Percentiles rank a stretch among this genome's conserved stretches.
Conservation (phyloP, 345 rosid species). For the Syzygium aqueum region DNA sequence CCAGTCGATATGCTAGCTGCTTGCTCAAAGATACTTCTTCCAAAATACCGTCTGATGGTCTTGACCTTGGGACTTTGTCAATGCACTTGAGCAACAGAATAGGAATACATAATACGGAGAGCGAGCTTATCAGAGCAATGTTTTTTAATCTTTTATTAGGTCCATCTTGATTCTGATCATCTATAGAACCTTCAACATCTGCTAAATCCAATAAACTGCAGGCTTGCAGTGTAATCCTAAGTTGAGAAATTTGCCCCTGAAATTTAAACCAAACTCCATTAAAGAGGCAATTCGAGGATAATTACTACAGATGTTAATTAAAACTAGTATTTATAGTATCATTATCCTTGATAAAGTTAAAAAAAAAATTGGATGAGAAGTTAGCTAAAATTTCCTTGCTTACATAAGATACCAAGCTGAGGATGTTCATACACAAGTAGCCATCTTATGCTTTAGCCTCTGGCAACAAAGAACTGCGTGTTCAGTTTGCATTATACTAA, state of each 20-base stretch:
- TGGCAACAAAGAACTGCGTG: background rate
- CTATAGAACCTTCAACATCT: conserved; percentile 7
- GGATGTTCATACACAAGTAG: background rate
- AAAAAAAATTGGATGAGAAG: background rate
- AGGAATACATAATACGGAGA: conserved; percentile 35
- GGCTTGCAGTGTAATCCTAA: conserved; percentile 23
- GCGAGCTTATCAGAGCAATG: conserved; percentile 42
- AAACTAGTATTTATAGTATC: background rate
- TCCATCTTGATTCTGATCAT: conserved; percentile 16
- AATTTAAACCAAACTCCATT: conserved; percentile 3
- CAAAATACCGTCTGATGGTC: conserved; percentile 28
- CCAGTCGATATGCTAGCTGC: conserved; percentile 46
- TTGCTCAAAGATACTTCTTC: conserved; percentile 47
- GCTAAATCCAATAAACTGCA: conserved; percentile 24
- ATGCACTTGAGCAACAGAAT: conserved; percentile 36
- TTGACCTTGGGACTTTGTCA: conserved; percentile 38
- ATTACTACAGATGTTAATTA: background rate
- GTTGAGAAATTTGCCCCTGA: conserved; percentile 36
- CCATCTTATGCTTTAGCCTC: background rate
- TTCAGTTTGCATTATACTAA: background rate
- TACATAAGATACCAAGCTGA: background rate
- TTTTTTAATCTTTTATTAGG: conserved; percentile 24
- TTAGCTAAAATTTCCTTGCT: background rate
- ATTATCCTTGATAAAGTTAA: background rate
- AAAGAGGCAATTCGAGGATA: background rate